Evolutionary conservation across 2,329 filamentous ascomycete species (phyloP).

Genomic region (Hypocrella siamensis): DNA sequence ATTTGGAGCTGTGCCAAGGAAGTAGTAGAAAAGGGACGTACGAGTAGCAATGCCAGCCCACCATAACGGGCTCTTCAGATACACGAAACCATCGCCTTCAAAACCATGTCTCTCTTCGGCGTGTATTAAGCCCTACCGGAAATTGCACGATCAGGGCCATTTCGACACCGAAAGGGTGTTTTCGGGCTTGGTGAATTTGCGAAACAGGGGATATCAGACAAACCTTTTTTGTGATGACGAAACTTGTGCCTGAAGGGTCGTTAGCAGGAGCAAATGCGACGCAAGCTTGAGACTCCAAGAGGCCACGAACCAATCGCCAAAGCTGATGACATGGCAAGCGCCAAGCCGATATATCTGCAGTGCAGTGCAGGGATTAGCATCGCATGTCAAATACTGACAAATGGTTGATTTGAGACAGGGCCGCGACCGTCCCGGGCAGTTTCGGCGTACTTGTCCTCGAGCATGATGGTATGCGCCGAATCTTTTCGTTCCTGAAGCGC

Average conservation of each 20-base stretch:
- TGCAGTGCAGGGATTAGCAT: no score
- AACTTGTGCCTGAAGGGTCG: slow-evolving; percentile 90
- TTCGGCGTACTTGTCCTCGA: slow-evolving; percentile 22
- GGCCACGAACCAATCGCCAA: slow-evolving; percentile 53
- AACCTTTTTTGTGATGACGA: slow-evolving; percentile 98
- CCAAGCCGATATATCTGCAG: slow-evolving; percentile 58
- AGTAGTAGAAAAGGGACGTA: slow-evolving; percentile 36
- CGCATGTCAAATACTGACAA: not conserved
- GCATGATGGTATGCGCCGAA: slow-evolving; percentile 10
- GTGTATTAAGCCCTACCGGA: slow-evolving; percentile 63
- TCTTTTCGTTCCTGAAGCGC: not conserved
- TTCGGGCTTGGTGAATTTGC: no score
- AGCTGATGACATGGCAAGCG: slow-evolving; percentile 58
- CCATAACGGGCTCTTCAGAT: slow-evolving; percentile 90
- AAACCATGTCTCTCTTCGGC: slow-evolving; percentile 87
- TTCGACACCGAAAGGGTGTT: no score
- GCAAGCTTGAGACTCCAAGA: no score
- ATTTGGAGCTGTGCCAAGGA: no score
- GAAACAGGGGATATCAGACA: slow-evolving; percentile 1
- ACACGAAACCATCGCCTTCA: slow-evolving; percentile 89
- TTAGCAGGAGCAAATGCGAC: no score
- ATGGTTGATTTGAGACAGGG: no score
- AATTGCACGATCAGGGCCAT: no score
- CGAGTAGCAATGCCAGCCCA: slow-evolving; percentile 87
- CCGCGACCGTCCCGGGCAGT: not conserved